Conservation (phyloP, 345 rosid species). For the Physaria fendleri region DNA sequence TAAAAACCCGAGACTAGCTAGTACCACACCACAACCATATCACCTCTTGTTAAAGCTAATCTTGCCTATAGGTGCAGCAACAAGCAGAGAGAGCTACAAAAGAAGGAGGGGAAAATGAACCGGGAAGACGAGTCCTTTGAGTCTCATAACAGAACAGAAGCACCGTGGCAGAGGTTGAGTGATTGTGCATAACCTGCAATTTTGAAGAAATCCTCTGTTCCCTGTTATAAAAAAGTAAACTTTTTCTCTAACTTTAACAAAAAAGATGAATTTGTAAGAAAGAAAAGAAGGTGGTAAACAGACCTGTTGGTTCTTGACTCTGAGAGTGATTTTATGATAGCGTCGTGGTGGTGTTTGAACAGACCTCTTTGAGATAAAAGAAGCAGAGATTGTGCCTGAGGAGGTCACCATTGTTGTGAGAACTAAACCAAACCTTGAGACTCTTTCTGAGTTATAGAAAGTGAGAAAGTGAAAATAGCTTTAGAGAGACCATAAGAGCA, state of each 20-base stretch:
- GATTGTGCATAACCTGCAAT: conserved; percentile 36
- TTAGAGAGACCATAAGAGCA: background rate
- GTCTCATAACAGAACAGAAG: too few species aligned
- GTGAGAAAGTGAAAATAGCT: background rate
- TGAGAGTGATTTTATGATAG: conserved; percentile 3
- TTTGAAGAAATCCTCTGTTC: conserved; percentile 40
- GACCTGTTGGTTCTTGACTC: conserved; percentile 27
- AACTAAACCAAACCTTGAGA: background rate
- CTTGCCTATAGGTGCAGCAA: too few species aligned
- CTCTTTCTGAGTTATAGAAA: background rate
- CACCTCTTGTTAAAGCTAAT: too few species aligned
- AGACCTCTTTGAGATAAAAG: conserved; percentile 19
- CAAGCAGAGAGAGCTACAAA: too few species aligned
- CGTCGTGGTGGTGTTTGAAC: conserved; percentile 9
- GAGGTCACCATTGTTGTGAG: conserved; percentile 21
- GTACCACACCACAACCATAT: too few species aligned
- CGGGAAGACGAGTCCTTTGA: too few species aligned
- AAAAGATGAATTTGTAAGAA: background rate
- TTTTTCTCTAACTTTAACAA: too few species aligned
- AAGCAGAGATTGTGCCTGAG: conserved; percentile 22
- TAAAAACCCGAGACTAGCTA: too few species aligned
- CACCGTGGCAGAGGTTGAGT: too few species aligned
- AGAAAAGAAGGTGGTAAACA: background rate
- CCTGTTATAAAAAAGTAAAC: conserved; percentile 31
- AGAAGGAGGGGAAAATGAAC: too few species aligned